phyloP scores from a whole-genome alignment of 306 rosid species.

The Sophora flavescens region DNA sequence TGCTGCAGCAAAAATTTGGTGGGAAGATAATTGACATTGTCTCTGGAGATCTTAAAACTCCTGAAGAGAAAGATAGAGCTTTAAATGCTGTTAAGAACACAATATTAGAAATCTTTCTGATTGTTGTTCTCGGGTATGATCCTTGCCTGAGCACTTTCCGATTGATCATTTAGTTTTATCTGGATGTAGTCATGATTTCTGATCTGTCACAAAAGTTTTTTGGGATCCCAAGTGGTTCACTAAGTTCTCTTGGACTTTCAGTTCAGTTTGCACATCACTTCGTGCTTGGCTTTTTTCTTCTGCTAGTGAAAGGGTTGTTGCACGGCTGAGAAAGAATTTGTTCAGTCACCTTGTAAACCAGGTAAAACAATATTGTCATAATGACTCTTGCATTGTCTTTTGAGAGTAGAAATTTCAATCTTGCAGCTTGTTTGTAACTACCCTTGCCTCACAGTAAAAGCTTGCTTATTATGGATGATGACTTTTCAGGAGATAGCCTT shows the following conservation, averaged over 20 bases:
- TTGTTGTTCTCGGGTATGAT: slow-evolving; percentile 72
- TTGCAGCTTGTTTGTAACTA: slow-evolving; percentile 14
- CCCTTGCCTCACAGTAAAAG: slow-evolving; percentile 17
- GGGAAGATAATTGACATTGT: slow-evolving; percentile 84
- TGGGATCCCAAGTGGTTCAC: no score
- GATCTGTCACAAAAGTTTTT: no score
- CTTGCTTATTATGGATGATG: slow-evolving; percentile 37
- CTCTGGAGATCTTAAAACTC: slow-evolving; percentile 60
- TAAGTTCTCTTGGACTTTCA: slow-evolving; percentile 51
- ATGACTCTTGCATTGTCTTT: slow-evolving; percentile 29
- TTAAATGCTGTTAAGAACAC: slow-evolving; percentile 69
- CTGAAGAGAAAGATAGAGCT: slow-evolving; percentile 63
- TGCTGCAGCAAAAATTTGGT: slow-evolving; percentile 73
- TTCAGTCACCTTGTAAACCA: slow-evolving; percentile 76
- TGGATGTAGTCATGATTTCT: no score
- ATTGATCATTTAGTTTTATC: slow-evolving; percentile 18
- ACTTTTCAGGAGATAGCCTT: slow-evolving; percentile 83
- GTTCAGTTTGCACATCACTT: slow-evolving; percentile 78
- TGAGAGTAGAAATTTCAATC: background rate
- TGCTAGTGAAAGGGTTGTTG: slow-evolving; percentile 84
- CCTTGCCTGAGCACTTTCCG: slow-evolving; percentile 35
- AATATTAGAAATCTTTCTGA: slow-evolving; percentile 61
- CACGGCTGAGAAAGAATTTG: slow-evolving; percentile 74
- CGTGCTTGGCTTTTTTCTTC: slow-evolving; percentile 87
- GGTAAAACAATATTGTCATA: slow-evolving; percentile 51